Evolutionary conservation across 306 rosid genomes (phyloP), one percentile per base, ranked within the genome.

Genomic region (Cucumis melo): DNA sequence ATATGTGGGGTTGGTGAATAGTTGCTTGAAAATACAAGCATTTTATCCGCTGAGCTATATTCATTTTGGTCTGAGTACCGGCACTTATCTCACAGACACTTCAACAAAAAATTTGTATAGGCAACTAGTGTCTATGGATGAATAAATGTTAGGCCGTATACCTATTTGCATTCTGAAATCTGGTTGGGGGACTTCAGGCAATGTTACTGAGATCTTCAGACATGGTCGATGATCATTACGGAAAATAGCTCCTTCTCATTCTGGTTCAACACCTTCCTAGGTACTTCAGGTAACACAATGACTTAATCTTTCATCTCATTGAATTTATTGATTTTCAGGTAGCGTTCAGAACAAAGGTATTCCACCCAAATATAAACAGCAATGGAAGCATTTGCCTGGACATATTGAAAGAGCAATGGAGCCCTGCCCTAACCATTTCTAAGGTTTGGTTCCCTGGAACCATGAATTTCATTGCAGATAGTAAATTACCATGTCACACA

Each of bases 321-420:
- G 0, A 48, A 50, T 39, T 65, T 19, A 62, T 70, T 68, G 38
- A 75, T 75, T 62, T 83, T 66, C 86, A 88, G 92, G 92, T 88
- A 78, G 90, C 92, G 66, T 88, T 88, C 87, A 85, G 92, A 82
- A 88, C 92, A 12, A 88, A 88, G 87, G 92, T 88, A 74, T 88
- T 88, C 84, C 92, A 88, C 84, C 92, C 92, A 61, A 88, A 88
- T 81, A 85, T 88, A 13, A 88, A 88, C 82, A 88, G 90, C 87
- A 88, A 86, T 44, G 92, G 92, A 73, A 88, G 92, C 82, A 88
- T 88, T 83, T 88, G 92, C 83, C 90, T 88, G 61, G 92, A 88
- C 85, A 88, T 88, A 83, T 81, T 88, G 88, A 88, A 88, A 80
- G 92, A 88, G 81, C 92, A 88, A 76, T 88, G 92, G 92, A 86